phyloP scores from a whole-genome alignment of 495 filamentous ascomycete species.

The Lasiosphaeris hirsuta region DNA sequence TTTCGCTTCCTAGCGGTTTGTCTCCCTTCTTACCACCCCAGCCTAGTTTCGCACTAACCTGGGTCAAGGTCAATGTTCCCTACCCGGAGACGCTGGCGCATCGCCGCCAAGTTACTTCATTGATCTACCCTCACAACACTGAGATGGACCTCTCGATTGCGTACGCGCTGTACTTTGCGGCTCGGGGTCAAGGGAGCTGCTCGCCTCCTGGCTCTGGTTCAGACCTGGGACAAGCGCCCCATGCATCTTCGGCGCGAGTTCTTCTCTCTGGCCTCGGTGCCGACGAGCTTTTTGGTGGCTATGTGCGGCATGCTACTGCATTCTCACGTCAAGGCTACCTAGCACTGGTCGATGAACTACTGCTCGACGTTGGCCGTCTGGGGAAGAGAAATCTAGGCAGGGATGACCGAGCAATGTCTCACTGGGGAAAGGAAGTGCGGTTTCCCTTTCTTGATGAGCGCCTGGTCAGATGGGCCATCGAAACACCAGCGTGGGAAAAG shows the following conservation, averaged over 20 bases:
- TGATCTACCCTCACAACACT: conserved; percentile 91
- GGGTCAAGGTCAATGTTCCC: conserved; percentile 68
- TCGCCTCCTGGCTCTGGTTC: conserved; percentile 3
- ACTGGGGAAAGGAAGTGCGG: conserved; percentile 88
- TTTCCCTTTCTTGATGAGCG: conserved; percentile 90
- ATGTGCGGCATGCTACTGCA: conserved; percentile 77
- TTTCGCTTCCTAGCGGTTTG: conserved; percentile 76
- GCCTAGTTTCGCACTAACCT: conserved; percentile 2
- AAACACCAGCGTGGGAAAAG: conserved; percentile 72
- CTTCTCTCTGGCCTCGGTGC: conserved; percentile 91
- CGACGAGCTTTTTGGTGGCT: conserved; percentile 94
- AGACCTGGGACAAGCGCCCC: conserved; percentile 32
- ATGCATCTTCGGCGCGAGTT: conserved; percentile 72
- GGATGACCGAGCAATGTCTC: conserved; percentile 84
- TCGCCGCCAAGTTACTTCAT: conserved; percentile 61
- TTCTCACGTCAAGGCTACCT: conserved; percentile 62
- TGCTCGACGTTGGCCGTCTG: conserved; percentile 80
- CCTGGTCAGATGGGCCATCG: conserved; percentile 76
- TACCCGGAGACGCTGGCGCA: conserved; percentile 71
- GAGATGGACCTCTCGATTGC: conserved; percentile 99
- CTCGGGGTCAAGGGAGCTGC: conserved; percentile 67
- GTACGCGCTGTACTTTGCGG: conserved; percentile 87
- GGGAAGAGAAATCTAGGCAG: conserved; percentile 91
- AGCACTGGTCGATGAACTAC: conserved; percentile 77
- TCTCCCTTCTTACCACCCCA: neutral